Conservation (phyloP, 1,284 basidiomycete genomes). For the Xanthoconium separans region DNA sequence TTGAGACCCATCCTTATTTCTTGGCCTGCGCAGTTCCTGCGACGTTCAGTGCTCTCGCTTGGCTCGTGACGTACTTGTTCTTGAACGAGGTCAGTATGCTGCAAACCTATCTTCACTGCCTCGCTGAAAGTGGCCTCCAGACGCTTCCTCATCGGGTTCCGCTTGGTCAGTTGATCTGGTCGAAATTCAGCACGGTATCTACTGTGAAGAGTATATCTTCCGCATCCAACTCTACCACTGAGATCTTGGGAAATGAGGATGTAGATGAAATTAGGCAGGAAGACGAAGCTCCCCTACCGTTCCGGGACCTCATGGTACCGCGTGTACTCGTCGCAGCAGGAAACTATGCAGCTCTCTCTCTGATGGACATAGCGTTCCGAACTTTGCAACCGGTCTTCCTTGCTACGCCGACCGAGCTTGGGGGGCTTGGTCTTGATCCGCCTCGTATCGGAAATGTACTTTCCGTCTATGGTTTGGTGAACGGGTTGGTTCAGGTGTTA, state of each 20-base stretch:
- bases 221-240: conserved; percentile 2
- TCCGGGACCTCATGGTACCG: conserved; percentile 50
- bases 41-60: conserved; percentile 61
- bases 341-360: conserved; percentile 65
- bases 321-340: conserved; percentile 60
- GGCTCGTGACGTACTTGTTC: conserved; percentile 56
- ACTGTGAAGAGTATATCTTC: not conserved
- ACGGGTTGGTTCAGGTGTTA: conserved; percentile 62
- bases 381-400: conserved; percentile 69
- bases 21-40: conserved; percentile 71
- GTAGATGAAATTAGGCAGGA: conserved; percentile 18
- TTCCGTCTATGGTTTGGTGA: conserved; percentile 56
- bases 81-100: conserved; percentile 54
- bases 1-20: conserved; percentile 73
- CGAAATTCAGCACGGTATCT: conserved; percentile 6
- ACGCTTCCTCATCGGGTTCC: conserved; percentile 21
- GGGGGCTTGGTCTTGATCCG: conserved; percentile 66
- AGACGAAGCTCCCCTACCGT: conserved; percentile 43
- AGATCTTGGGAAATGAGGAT: conserved; percentile 24
- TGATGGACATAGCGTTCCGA: conserved; percentile 68
- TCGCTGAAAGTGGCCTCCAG: conserved; percentile 13
- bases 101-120: not conserved
- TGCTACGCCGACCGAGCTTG: conserved; percentile 61
- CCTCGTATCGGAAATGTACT: conserved; percentile 62
- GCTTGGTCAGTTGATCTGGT: conserved; percentile 18